Evolutionary conservation across 179 eudicot genomes (phyloP).

Genomic region (Nepenthes alata): DNA sequence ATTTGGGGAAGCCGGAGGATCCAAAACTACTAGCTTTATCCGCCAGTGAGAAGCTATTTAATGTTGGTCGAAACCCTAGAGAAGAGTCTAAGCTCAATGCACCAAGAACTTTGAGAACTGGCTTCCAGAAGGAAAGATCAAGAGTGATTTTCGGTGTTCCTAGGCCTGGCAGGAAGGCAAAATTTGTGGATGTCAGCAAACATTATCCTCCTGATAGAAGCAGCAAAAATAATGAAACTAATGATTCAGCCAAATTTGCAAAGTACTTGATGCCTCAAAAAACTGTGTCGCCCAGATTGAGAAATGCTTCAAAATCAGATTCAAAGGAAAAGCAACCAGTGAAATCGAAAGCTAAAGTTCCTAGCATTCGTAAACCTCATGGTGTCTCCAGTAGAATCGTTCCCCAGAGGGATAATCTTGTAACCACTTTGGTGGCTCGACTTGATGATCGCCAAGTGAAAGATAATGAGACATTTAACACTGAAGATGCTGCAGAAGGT

Average conservation of each 20-base stretch:
- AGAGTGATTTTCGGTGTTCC: conserved; percentile 77
- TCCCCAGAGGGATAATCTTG: conserved; percentile 29
- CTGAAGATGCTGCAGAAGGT: conserved; percentile 37
- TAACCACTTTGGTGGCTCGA: conserved; percentile 12
- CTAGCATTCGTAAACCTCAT: conserved; percentile 39
- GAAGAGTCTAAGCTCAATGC: conserved; percentile 32
- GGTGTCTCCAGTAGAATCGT: conserved; percentile 30
- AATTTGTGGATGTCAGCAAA: conserved; percentile 95
- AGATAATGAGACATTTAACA: conserved; percentile 21
- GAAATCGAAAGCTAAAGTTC: conserved; percentile 33
- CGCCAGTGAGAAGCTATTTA: conserved; percentile 48
- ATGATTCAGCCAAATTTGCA: conserved; percentile 39
- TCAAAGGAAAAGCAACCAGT: conserved; percentile 44
- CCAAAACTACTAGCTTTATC: conserved; percentile 35
- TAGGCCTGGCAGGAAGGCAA: conserved; percentile 83
- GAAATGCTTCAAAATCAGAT: conserved; percentile 31
- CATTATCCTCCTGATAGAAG: conserved; percentile 52
- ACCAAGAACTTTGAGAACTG: conserved; percentile 47
- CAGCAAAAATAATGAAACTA: conserved; percentile 32
- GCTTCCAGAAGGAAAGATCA: conserved; percentile 65
- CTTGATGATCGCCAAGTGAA: conserved; percentile 16
- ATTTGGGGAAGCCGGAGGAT: conserved; percentile 26
- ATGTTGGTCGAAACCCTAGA: conserved; percentile 43
- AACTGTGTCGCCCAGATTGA: conserved; percentile 52
- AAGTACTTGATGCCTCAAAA: conserved; percentile 48